These are phyloP conservation scores for Sporobolus alterniflorus DNA, from an alignment of 202 grass and related monocot species.

Conservation along the genomic window DNA sequence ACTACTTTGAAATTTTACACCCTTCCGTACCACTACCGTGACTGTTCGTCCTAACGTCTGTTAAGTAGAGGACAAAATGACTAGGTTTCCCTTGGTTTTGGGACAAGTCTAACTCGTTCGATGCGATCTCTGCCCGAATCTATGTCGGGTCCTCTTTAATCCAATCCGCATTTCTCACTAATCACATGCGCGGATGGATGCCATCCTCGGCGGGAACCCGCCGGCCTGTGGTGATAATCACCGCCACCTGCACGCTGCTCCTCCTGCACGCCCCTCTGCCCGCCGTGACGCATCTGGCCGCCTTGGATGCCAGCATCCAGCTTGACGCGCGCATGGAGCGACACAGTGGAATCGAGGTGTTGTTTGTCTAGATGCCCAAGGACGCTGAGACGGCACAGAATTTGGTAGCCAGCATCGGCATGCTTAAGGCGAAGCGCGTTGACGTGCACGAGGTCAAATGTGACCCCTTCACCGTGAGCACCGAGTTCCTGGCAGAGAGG, in stretches of 20 bases:
- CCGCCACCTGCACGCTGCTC: constrained; percentile 38
- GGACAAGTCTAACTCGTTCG: not conserved
- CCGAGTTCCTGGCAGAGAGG: constrained; percentile 51
- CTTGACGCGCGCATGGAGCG: constrained; percentile 52
- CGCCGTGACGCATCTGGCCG: not conserved
- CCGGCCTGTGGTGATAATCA: constrained; percentile 23
- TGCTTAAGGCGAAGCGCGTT: constrained; percentile 52
- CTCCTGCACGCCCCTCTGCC: constrained; percentile 21
- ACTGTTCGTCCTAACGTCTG: too few relatives aligned
- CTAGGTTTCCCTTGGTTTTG: too few relatives aligned
- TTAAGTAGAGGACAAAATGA: too few relatives aligned
- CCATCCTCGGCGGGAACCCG: constrained; percentile 1
- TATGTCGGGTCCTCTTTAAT: not conserved
- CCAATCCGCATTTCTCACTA: not conserved
- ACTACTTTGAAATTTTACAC: too few relatives aligned
- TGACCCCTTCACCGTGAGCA: constrained; percentile 53
- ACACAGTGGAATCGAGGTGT: constrained; percentile 63
- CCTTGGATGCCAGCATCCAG: constrained; percentile 5
- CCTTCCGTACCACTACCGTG: too few relatives aligned
- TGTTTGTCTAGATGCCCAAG: constrained; percentile 96
- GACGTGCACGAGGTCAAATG: constrained; percentile 69
- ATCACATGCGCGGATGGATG: constrained; percentile 17
- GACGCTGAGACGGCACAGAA: constrained; percentile 40
- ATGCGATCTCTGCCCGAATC: not conserved
- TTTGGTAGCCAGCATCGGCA: constrained; percentile 51